Percentiles rank a stretch among this genome's conserved stretches.
Conservation (phyloP, 2,329 filamentous ascomycete species). For the Didymella pomorum region DNA sequence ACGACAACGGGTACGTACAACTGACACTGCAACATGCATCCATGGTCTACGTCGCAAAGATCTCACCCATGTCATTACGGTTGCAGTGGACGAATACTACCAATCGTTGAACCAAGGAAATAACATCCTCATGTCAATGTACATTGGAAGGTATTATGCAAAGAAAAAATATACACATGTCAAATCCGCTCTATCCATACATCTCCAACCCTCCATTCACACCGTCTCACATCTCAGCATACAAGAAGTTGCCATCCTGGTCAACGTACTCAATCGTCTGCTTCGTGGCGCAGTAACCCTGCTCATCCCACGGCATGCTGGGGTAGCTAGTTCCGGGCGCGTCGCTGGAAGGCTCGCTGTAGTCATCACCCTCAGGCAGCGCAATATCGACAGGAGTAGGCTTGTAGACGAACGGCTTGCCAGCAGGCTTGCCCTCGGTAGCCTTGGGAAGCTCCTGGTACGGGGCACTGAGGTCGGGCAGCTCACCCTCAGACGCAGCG, state of each 20-base stretch:
- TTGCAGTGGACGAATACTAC: no score
- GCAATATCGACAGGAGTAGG: constrained; percentile 32
- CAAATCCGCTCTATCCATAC: neutral
- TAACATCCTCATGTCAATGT: neutral
- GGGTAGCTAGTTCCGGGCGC: constrained; percentile 3
- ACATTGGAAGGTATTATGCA: constrained; percentile 3
- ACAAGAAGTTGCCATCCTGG: constrained; percentile 43
- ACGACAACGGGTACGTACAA: no score
- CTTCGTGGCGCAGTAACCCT: constrained; percentile 42
- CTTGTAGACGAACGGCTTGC: constrained; percentile 40
- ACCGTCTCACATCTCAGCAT: constrained; percentile 30
- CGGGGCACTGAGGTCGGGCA: constrained; percentile 41
- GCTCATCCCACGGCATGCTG: constrained; percentile 34
- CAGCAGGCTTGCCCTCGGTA: constrained; percentile 41
- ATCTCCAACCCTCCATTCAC: no score
- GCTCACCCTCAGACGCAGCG: constrained; percentile 33
- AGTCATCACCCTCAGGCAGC: constrained; percentile 26
- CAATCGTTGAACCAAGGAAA: neutral
- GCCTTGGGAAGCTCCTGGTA: constrained; percentile 39
- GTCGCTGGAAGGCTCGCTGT: constrained; percentile 9
- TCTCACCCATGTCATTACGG: no score
- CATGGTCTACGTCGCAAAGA: no score
- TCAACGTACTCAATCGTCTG: constrained; percentile 49
- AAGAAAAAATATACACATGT: constrained; percentile 3
- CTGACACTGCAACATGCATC: no score